Conservation (phyloP, 352 stramenopile species). For the Achlya hypogyna region DNA sequence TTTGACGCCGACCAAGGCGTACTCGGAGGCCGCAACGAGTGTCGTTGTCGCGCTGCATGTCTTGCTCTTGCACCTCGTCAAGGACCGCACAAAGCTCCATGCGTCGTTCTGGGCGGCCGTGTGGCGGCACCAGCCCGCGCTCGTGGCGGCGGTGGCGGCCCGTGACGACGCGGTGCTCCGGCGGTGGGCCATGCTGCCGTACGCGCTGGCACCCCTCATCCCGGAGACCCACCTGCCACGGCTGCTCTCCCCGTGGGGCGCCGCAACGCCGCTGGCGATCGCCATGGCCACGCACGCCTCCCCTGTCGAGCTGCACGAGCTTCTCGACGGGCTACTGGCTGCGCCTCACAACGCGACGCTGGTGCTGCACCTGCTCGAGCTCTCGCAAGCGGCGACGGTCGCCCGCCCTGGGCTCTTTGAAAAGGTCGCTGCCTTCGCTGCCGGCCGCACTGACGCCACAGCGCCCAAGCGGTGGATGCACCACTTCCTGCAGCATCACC, state of each 20-base stretch:
- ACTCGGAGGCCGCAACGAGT: not conserved
- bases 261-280: not conserved
- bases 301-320: not conserved
- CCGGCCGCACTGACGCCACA: not conserved
- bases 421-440: not conserved
- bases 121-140: constrained; percentile 9
- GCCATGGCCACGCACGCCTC: not conserved
- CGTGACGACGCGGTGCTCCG: not conserved
- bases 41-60: not conserved
- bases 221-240: not conserved
- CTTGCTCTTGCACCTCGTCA: not conserved
- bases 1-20: not conserved
- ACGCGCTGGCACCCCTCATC: not conserved
- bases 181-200: constrained; percentile 6
- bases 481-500: constrained; percentile 3
- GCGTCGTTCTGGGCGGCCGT: not conserved
- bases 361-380: not conserved
- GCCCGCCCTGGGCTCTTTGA: not conserved
- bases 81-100: not conserved
- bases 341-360: not conserved
- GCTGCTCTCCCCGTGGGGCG: not conserved
- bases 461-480: not conserved
- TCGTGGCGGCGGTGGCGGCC: not conserved
- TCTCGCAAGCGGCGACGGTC: not conserved
- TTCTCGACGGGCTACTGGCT: not conserved